A percentile compares a stretch with the other conserved stretches of the same genome.
Evolutionary conservation across 1,139 yeast species (phyloP).

Genomic region (Candida sanyaensis): DNA sequence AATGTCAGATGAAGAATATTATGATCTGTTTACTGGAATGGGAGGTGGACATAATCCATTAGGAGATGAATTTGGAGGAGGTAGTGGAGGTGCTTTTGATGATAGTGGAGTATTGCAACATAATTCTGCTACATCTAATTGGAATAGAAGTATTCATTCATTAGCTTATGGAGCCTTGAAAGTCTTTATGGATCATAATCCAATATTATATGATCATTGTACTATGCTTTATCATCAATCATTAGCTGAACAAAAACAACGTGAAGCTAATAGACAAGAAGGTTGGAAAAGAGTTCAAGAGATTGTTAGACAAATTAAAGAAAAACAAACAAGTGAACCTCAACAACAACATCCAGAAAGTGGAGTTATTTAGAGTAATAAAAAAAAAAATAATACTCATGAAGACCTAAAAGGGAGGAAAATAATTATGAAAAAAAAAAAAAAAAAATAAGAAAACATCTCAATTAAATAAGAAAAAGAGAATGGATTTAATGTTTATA

Average conservation of each 20-base stretch:
- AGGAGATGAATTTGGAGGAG: slow-evolving; percentile 27
- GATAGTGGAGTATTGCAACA: slow-evolving; percentile 38
- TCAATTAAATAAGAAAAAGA: too few species aligned
- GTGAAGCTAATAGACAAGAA: slow-evolving; percentile 63
- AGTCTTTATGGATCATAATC: slow-evolving; percentile 92
- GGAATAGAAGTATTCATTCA: slow-evolving; percentile 93
- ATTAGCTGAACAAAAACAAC: slow-evolving; percentile 62
- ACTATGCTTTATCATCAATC: slow-evolving; percentile 81
- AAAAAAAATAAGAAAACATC: neutral
- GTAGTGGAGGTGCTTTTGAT: slow-evolving; percentile 22
- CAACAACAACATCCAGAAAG: slow-evolving; percentile 6
- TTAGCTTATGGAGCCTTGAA: slow-evolving; percentile 90
- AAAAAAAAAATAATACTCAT: too few species aligned
- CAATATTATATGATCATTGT: slow-evolving; percentile 89
- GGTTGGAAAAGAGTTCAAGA: slow-evolving; percentile 77
- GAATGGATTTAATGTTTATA: too few species aligned
- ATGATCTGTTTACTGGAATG: slow-evolving; percentile 43
- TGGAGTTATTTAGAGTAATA: slow-evolving; percentile 7
- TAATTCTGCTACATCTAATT: slow-evolving; percentile 53
- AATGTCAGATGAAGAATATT: slow-evolving; percentile 48
- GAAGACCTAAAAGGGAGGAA: neutral
- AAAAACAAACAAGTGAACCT: slow-evolving; percentile 11
- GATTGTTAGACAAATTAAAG: slow-evolving; percentile 46
- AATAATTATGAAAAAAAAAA: neutral
- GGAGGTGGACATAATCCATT: slow-evolving; percentile 8